These are phyloP conservation scores for Tilletia horrida DNA, from an alignment of 1,284 basidiomycete species.

Conservation along the genomic window DNA sequence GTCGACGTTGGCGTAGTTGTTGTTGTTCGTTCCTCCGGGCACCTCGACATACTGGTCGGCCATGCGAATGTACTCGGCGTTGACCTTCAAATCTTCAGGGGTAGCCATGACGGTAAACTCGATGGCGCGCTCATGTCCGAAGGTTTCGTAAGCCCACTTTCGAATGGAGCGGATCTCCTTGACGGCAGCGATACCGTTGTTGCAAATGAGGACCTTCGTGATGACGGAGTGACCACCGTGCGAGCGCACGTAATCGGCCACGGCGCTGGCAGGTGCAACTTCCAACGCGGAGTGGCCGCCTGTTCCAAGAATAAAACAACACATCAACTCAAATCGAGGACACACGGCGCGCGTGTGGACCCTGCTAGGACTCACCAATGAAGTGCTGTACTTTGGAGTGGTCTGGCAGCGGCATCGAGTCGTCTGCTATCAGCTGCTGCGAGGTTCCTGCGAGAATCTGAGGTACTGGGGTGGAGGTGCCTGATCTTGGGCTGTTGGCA, in stretches of 20 bases:
- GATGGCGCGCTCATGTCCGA: conserved; percentile 89
- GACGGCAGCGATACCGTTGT: conserved; percentile 89
- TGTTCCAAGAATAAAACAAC: conserved; percentile 2
- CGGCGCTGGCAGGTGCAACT: conserved; percentile 71
- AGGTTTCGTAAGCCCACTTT: conserved; percentile 99
- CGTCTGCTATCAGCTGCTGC: conserved; percentile 11
- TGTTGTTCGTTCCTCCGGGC: conserved; percentile 96
- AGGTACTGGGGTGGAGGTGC: conserved; percentile 1
- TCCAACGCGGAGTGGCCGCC: conserved; percentile 83
- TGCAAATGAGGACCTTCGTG: conserved; percentile 72
- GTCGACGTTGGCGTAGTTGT: conserved; percentile 99
- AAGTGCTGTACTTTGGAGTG: conserved; percentile 49
- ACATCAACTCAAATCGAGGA: not conserved
- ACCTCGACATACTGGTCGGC: conserved; percentile 99
- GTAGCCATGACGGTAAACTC: conserved; percentile 99
- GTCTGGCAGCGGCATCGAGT: conserved; percentile 39
- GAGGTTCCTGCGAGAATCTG: conserved; percentile 10
- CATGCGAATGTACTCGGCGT: conserved; percentile 99
- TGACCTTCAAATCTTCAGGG: conserved; percentile 91
- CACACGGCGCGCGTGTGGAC: not conserved
- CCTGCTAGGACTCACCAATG: conserved; percentile 37
- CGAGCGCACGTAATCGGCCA: conserved; percentile 85
- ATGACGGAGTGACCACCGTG: conserved; percentile 97
- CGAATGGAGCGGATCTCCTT: conserved; percentile 98
- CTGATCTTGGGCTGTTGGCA: conserved; percentile 4